phyloP scores from a whole-genome alignment of 805 yeast species.

The Monosporozyma unispora region DNA sequence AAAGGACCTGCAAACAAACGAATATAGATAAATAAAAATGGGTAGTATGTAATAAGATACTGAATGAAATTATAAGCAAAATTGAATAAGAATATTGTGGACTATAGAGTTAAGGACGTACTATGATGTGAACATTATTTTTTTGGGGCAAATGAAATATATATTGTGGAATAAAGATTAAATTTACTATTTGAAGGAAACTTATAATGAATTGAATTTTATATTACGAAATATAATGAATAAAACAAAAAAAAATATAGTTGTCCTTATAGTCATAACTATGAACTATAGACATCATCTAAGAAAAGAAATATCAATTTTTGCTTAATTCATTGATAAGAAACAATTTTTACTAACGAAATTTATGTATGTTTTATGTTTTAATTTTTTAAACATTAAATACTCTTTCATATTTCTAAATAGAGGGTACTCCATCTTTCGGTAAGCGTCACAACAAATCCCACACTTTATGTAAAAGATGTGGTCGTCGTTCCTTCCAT shows the following conservation, averaged over 20 bases:
- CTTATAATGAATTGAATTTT: not conserved
- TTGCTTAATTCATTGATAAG: not conserved
- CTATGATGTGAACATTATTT: too few relatives aligned
- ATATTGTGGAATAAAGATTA: not conserved
- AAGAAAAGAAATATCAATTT: too few relatives aligned
- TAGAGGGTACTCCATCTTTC: constrained; percentile 99
- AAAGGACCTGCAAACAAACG: constrained; percentile 1
- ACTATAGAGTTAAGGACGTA: too few relatives aligned
- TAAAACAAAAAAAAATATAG: too few relatives aligned
- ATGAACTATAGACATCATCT: too few relatives aligned
- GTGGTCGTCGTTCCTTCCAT: constrained; percentile 99
- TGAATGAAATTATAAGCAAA: not conserved
- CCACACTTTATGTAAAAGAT: constrained; percentile 98
- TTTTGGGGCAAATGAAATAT: not conserved
- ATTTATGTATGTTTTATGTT: not conserved
- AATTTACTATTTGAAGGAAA: not conserved
- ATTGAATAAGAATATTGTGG: too few relatives aligned
- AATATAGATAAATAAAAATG: constrained; percentile 44
- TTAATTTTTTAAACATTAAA: constrained; percentile 1
- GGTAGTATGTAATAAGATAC: constrained; percentile 49
- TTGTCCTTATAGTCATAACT: too few relatives aligned
- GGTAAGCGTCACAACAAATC: constrained; percentile 99
- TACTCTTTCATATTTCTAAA: constrained; percentile 14
- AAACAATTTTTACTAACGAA: constrained; percentile 3
- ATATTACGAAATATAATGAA: not conserved